Evolutionary conservation across 345 rosid genomes (phyloP), one percentile per base, ranked within the genome.

Genomic region (Anacardium occidentale): DNA sequence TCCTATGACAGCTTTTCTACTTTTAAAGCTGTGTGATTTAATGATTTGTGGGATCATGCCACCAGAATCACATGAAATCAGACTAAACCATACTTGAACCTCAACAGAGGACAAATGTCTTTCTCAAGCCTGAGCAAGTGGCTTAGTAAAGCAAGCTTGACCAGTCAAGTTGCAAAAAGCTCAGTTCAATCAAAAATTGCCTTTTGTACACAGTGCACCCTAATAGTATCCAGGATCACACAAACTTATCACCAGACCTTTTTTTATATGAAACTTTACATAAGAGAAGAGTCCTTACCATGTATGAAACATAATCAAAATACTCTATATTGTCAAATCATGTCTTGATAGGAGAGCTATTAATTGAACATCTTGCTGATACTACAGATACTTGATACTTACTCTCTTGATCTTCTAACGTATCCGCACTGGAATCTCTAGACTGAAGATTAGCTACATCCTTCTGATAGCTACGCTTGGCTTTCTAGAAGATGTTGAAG

Each of bases 381-480:
- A 50, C n/a, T 50, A 29, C 48, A 48, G 55, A 59, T 59, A 51
- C 32, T 72, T 25, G 58, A 66, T 63, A 84, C 87, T 75, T 80
- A 89, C 98, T 78, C 48, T 83, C 84, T 64, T 90, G 77, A 64
- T 82, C 85, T 63, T 79, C 90, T 67, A 89, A 69, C n/a, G 81
- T 85, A 71, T 54, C 72, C 20, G 72, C 81, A 71, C 64, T 78
- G 67, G 80, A 73, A 65, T 89, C 83, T n/a, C 90, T 88, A 7
- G 90, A 87, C 81, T 88, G 82, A 78, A 87, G 71, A 74, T 68
- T 85, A 25, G 80, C 92, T 15, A 92, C 79, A 72, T 92, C 99
- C 80, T 92, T 91, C 85, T 95, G 99, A 81, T 95, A 95, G 84
- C 96, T 88, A 55, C 86, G 90, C 70, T 89, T 87, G 25, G 98